Conservation (phyloP, 1,284 basidiomycete species). For the Cryptococcus neoformans region DNA sequence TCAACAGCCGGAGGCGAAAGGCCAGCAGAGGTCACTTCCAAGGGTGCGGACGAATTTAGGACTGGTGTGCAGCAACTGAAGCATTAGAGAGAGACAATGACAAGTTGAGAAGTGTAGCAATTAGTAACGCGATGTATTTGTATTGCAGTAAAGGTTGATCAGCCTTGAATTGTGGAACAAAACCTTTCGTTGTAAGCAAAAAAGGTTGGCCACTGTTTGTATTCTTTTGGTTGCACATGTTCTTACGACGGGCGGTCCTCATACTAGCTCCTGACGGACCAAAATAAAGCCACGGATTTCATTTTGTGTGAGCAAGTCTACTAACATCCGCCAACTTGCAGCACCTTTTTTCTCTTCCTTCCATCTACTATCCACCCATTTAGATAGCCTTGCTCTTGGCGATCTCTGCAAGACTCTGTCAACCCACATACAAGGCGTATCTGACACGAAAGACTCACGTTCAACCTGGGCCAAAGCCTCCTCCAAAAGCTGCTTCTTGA, state of each 20-base stretch:
- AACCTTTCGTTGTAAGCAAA: too few relatives aligned
- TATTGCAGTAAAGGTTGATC: neutral
- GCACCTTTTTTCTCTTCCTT: conserved; percentile 1
- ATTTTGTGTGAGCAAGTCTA: conserved; percentile 14
- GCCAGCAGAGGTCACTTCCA: conserved; percentile 20
- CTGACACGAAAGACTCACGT: conserved; percentile 60
- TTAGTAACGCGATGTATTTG: neutral
- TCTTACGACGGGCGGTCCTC: too few relatives aligned
- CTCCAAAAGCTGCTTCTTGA: conserved; percentile 85
- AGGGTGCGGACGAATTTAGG: conserved; percentile 25
- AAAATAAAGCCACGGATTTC: conserved; percentile 1
- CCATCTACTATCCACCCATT: conserved; percentile 9
- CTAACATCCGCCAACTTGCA: conserved; percentile 3
- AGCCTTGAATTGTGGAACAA: too few relatives aligned
- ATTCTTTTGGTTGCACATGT: too few relatives aligned
- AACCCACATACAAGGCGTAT: neutral
- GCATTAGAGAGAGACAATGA: conserved; percentile 10
- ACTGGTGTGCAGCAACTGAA: conserved; percentile 17
- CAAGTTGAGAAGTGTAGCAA: neutral
- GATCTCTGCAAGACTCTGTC: conserved; percentile 54
- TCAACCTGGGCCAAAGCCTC: conserved; percentile 88
- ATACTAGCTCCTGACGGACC: too few relatives aligned
- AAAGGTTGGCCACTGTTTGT: neutral
- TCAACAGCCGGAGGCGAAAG: conserved; percentile 15
- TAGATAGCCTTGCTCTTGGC: conserved; percentile 69